Conservation (phyloP, 305 asterid genomes). For the Fraxinus floribunda region DNA sequence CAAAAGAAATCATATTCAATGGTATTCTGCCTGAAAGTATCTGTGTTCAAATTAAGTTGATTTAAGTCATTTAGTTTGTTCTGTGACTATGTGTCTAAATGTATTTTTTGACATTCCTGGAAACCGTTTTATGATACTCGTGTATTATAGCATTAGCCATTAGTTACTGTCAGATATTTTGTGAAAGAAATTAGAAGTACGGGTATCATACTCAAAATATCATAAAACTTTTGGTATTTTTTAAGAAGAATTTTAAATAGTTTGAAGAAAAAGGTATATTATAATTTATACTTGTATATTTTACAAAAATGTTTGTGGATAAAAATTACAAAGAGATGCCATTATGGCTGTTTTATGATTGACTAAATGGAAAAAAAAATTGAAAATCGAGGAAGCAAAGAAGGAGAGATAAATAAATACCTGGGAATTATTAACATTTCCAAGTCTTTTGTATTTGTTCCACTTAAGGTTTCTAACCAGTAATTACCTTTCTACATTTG, state of each 20-base stretch:
- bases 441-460: background rate
- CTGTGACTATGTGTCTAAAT: background rate
- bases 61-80: background rate
- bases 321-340: background rate
- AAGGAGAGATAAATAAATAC: background rate
- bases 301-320: background rate
- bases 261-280: too few species aligned
- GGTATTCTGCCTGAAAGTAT: background rate
- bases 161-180: background rate
- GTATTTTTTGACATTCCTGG: background rate
- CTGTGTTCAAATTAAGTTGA: background rate
- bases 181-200: background rate
- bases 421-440: background rate
- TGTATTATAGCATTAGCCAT: background rate
- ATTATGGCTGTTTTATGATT: background rate
- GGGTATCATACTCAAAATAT: background rate
- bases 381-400: background rate
- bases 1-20: background rate
- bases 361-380: too few species aligned
- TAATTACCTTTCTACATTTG: background rate
- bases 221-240: too few species aligned
- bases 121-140: background rate
- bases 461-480: background rate
- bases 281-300: background rate
- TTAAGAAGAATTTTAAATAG: too few species aligned